Percentiles rank a stretch among this genome's conserved stretches.
phyloP scores from a whole-genome alignment of 345 rosid genomes.

The Hibiscus mutabilis region DNA sequence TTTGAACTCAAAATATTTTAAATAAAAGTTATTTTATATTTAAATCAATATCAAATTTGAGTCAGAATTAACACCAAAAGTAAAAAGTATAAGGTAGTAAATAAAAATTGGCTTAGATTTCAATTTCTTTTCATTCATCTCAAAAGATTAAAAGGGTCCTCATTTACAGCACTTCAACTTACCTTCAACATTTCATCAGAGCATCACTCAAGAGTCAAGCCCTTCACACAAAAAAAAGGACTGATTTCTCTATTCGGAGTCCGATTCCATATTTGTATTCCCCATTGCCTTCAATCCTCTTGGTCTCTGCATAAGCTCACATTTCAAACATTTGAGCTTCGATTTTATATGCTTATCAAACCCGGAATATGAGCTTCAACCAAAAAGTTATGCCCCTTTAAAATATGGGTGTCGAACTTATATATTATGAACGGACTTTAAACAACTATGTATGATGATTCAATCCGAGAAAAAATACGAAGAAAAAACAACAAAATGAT shows the following conservation, averaged over 20 bases:
- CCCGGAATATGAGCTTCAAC: no score
- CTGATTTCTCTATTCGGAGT: conserved; percentile 24
- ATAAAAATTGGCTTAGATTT: neutral
- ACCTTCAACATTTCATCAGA: neutral
- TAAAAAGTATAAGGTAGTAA: no score
- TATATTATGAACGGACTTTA: no score
- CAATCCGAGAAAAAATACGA: no score
- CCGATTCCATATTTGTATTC: conserved; percentile 27
- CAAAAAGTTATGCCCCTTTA: no score
- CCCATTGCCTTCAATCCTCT: conserved; percentile 48
- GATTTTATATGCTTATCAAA: neutral
- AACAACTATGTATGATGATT: no score
- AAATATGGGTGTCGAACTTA: no score
- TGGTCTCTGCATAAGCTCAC: conserved; percentile 26
- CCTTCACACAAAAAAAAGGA: no score
- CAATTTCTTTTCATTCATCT: neutral
- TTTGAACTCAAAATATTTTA: no score
- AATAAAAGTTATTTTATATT: no score
- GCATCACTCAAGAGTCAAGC: neutral
- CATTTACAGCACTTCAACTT: neutral
- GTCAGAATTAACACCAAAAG: neutral
- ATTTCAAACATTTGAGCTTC: neutral
- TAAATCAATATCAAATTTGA: no score
- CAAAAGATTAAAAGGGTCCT: neutral
- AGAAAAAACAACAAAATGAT: neutral